A percentile compares a stretch with the other conserved stretches of the same genome.
Conservation (phyloP, 768 basidiomycete species). For the Leucocoprinus leucothites region DNA sequence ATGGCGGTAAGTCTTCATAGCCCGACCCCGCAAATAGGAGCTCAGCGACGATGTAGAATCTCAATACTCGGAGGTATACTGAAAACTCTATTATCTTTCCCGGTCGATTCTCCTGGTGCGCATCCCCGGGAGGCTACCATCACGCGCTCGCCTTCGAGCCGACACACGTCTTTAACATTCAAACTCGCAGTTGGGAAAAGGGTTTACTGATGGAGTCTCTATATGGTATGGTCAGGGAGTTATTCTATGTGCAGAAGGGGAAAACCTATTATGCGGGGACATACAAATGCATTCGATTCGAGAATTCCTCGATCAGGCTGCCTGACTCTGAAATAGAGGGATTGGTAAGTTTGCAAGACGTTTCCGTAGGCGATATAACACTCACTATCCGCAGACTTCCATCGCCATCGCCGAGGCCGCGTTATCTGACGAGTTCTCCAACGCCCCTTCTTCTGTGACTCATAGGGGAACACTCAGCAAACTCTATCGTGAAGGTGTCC, state of each 20-base stretch:
- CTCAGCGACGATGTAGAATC: neutral
- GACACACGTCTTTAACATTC: neutral
- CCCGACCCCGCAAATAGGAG: neutral
- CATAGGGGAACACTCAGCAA: constrained; percentile 7
- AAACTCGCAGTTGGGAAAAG: neutral
- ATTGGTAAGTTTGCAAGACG: neutral
- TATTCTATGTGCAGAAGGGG: neutral
- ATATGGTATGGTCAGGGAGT: neutral
- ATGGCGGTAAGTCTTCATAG: neutral
- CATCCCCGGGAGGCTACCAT: neutral
- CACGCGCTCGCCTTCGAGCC: constrained; percentile 1
- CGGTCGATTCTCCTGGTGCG: neutral
- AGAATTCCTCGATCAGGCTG: neutral
- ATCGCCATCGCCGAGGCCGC: neutral
- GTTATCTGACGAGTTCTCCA: neutral
- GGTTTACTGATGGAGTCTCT: neutral
- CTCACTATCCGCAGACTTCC: neutral
- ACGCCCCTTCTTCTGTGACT: neutral
- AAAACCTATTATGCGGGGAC: neutral
- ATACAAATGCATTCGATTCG: neutral
- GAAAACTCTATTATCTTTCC: neutral
- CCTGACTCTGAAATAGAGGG: neutral
- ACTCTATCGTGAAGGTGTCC: constrained; percentile 1
- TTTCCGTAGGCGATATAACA: neutral
- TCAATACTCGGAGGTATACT: neutral